phyloP scores from a whole-genome alignment of 78 protist species.

The Isochrysis galbana region DNA sequence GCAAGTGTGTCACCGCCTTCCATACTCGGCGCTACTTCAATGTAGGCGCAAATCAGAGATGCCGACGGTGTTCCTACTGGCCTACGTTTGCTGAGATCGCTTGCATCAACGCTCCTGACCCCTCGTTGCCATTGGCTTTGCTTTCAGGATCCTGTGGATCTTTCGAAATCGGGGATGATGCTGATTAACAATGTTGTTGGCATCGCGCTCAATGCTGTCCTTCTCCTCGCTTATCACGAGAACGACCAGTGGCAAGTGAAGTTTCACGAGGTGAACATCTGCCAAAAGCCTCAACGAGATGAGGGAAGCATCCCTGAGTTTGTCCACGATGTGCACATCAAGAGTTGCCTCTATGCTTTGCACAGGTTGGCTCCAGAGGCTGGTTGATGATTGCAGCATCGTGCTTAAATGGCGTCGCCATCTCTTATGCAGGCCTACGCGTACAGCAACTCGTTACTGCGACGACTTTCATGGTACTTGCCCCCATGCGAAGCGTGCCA shows the following conservation, averaged over 20 bases:
- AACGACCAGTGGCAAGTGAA: background rate
- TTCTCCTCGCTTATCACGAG: background rate
- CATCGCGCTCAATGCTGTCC: background rate
- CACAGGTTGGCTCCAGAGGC: background rate
- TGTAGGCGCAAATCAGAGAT: too few relatives aligned
- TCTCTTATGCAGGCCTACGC: conserved; percentile 3
- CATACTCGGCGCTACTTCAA: too few relatives aligned
- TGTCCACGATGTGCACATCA: background rate
- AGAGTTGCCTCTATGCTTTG: background rate
- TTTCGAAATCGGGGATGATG: background rate
- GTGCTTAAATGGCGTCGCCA: background rate
- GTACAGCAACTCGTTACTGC: conserved; percentile 13
- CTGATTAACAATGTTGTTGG: background rate
- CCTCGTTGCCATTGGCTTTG: too few relatives aligned
- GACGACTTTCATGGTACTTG: conserved; percentile 16
- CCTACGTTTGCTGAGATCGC: too few relatives aligned
- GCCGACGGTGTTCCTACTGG: too few relatives aligned
- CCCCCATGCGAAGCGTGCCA: too few relatives aligned
- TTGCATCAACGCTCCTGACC: too few relatives aligned
- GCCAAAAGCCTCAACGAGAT: background rate
- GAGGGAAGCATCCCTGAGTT: background rate
- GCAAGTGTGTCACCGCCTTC: too few relatives aligned
- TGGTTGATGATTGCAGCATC: background rate
- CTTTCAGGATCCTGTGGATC: background rate
- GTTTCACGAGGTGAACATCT: background rate